phyloP scores from a whole-genome alignment of 2,329 filamentous ascomycete species.

The Beauveria sp. region DNA sequence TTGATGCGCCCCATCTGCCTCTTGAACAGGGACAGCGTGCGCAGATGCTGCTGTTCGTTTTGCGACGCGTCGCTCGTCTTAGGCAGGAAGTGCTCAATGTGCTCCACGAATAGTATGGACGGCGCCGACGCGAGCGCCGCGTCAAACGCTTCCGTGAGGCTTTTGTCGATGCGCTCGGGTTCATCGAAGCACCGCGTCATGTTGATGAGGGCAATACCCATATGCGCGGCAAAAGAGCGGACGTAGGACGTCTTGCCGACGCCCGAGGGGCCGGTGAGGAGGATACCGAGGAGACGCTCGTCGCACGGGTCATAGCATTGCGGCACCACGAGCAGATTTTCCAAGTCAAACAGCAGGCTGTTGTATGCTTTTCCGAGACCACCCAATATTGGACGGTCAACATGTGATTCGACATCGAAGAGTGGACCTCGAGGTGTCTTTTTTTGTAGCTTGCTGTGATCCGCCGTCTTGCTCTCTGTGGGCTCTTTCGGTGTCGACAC shows the following conservation, averaged over 20 bases:
- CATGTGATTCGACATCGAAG: slow-evolving; percentile 23
- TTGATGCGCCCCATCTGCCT: slow-evolving; percentile 80
- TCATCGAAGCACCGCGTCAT: slow-evolving; percentile 29
- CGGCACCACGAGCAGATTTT: slow-evolving; percentile 16
- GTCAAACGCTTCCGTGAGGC: slow-evolving; percentile 44
- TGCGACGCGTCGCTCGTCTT: slow-evolving; percentile 71
- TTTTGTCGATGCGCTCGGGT: slow-evolving; percentile 32
- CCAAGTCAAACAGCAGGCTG: slow-evolving; percentile 15
- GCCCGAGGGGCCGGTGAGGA: slow-evolving; percentile 72
- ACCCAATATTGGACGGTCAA: slow-evolving; percentile 19
- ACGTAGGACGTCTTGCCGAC: slow-evolving; percentile 77
- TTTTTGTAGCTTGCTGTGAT: slow-evolving; percentile 16
- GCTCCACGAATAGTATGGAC: slow-evolving; percentile 84
- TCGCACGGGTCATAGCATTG: slow-evolving; percentile 14
- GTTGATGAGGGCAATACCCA: slow-evolving; percentile 67
- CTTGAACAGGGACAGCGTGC: slow-evolving; percentile 75
- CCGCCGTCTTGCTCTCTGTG: not conserved
- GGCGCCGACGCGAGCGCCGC: slow-evolving; percentile 81
- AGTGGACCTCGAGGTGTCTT: slow-evolving; percentile 24
- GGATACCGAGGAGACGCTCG: slow-evolving; percentile 43
- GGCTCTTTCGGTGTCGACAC: not conserved
- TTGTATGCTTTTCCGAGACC: slow-evolving; percentile 23
- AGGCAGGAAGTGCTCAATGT: slow-evolving; percentile 77
- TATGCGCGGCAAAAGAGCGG: slow-evolving; percentile 62
- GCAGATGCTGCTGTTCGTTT: slow-evolving; percentile 85